Conservation (phyloP, 139 green algal genomes). For the Pedinophyceae sp. region DNA sequence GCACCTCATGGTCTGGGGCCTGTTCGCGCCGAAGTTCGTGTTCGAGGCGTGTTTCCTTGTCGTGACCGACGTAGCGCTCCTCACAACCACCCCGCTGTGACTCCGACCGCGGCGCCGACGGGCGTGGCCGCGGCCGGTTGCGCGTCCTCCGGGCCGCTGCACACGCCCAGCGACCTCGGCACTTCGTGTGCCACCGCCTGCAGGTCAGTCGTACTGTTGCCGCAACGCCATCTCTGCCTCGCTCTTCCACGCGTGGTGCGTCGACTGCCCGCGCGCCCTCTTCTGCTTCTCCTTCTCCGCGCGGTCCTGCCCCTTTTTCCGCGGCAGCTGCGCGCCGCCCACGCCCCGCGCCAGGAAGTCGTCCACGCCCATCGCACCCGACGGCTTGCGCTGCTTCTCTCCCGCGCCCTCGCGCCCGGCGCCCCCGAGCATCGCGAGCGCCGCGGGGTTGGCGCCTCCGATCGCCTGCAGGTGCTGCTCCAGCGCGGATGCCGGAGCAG, state of each 20-base stretch:
- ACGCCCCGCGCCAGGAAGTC: conserved; percentile 40
- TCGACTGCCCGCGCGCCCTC: conserved; percentile 51
- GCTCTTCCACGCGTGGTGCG: conserved; percentile 56
- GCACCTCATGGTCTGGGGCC: conserved; percentile 76
- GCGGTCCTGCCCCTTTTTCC: conserved; percentile 30
- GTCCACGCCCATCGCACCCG: conserved; percentile 27
- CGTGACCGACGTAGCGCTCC: conserved; percentile 16
- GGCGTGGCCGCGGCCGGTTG: no score
- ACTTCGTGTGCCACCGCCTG: no score
- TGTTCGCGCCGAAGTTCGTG: conserved; percentile 76
- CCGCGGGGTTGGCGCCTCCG: conserved; percentile 1
- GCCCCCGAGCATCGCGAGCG: neutral
- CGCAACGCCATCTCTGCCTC: conserved; percentile 79
- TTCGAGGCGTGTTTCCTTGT: conserved; percentile 60
- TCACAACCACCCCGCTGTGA: no score
- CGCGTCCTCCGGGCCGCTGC: no score
- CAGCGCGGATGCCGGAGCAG: neutral
- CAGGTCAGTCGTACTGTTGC: conserved; percentile 80
- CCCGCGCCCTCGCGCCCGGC: neutral
- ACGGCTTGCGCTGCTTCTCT: conserved; percentile 2
- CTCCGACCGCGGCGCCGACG: no score
- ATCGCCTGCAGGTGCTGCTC: conserved; percentile 2
- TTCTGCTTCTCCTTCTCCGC: conserved; percentile 87
- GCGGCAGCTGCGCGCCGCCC: conserved; percentile 35
- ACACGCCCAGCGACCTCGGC: no score